These are phyloP conservation scores for Colletotrichum ledebouriae DNA, from an alignment of 2,329 filamentous ascomycete species.

Conservation along the genomic window DNA sequence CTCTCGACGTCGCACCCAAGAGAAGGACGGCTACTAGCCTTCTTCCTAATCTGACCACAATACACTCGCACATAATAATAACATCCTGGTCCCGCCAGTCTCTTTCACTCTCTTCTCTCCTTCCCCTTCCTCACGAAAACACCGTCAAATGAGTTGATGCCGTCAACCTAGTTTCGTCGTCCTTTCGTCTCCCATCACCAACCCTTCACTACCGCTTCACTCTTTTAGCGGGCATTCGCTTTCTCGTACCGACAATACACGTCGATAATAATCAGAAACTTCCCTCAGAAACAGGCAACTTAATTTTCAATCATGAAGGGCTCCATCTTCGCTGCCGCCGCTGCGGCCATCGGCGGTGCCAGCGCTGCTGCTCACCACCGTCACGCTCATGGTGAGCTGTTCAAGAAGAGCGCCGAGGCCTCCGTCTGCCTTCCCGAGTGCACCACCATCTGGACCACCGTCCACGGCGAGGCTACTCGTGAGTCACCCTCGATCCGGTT, in stretches of 20 bases:
- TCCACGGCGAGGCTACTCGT: constrained; percentile 77
- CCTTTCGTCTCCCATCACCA: constrained; percentile 60
- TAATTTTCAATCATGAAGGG: constrained; percentile 78
- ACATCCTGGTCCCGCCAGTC: constrained; percentile 55
- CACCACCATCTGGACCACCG: constrained; percentile 80
- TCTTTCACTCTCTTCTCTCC: constrained; percentile 51
- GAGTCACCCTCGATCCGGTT: constrained; percentile 50
- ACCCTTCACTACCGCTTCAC: constrained; percentile 77
- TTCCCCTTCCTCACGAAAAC: constrained; percentile 57
- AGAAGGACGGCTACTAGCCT: constrained; percentile 39
- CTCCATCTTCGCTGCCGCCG: constrained; percentile 74
- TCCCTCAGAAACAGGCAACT: constrained; percentile 47
- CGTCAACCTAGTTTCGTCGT: constrained; percentile 67
- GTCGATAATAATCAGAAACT: constrained; percentile 49
- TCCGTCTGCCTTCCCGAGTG: constrained; percentile 72
- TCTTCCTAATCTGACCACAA: constrained; percentile 42
- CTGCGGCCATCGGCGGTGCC: constrained; percentile 70
- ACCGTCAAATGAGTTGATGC: constrained; percentile 64
- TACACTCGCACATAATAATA: constrained; percentile 53
- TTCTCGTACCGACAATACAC: constrained; percentile 42
- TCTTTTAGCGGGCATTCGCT: constrained; percentile 90
- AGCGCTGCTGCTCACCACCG: constrained; percentile 71
- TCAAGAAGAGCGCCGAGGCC: constrained; percentile 62
- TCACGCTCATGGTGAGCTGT: constrained; percentile 71
- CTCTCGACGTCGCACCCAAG: constrained; percentile 37